Base-by-base conservation (phyloP, 441 rosid species). In the Theobroma grandiflorum region DNA sequence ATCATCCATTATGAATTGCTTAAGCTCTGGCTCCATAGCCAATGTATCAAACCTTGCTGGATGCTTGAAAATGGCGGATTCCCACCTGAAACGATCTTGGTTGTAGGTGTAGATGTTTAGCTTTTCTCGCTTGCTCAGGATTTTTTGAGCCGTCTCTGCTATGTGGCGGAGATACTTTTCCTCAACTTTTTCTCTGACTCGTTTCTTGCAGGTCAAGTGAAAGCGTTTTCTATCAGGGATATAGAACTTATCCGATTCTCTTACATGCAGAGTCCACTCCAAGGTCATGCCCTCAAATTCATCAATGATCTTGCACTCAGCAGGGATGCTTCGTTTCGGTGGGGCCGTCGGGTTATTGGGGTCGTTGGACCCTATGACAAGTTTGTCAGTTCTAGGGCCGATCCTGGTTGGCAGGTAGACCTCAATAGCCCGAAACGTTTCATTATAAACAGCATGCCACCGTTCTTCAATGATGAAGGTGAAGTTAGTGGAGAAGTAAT, bases 11-110 rank as follows among this genome's bases (percentile, higher is more conserved):
- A 84, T 78, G 22, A 52, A 79, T 14, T 81, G 43, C 72, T 84
- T 88, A 6, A 67, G 40, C 9, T 79, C 73, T 18, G 86, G 68
- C 1, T 83, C 90, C 85, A 86, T 68, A 0, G 90, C 89, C 20
- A 86, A 9, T 18, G 87, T 88, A 2, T 76, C 87, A 31, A 88
- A 86, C 0, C 73, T 86, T 0, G 89, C 85, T 0, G 89, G 88
- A 20, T 85, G 87, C 62, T 86, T 78, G 63, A 84, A 86, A 16
- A 81, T 75, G 1, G 84, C 63, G 0, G 86, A 78, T 31, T 77
- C 82, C 88, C 90, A 87, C 16, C 26, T 12, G 2, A 31, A 75
- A 61, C 81, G 37, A 0, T 80, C 80, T 12, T 64, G 75, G 22
- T 82, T 68, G 4, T 84, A 87, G 9, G 85, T 85, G 62, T 82